Base-by-base conservation (phyloP, 1,284 basidiomycete genomes). In the Heterobasidion occidentale region DNA sequence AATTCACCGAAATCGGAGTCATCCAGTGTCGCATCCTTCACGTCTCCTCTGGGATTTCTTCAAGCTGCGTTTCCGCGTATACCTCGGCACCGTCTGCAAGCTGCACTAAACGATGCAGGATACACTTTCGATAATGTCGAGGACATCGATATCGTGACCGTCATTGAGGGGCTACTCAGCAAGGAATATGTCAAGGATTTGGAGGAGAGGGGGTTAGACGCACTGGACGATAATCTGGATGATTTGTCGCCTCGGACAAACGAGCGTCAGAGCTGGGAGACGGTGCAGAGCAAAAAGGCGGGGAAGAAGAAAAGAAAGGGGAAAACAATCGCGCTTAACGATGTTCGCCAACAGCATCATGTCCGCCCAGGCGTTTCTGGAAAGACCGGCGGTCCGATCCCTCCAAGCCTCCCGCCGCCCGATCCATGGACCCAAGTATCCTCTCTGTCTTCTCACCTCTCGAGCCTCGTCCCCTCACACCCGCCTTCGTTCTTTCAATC, bases 381-480 rank as follows among this genome's bases (percentile, higher is more conserved):
- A 20, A 49, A 55, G 34, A 38, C 20, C 34, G 35, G 50, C 36
- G 20, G 36, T 5, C 27, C 27, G 27, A 56, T 53, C 54, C 56
- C 9, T 19, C 9, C 48, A 15, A 38, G 55, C 60, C 7, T 52
- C 59, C 19, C 61, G 61, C 9, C 63, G 56, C 34, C 49, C 56
- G 85, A 88, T 65, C 78, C 82, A 14, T 90, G 88, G 88, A 84
- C 81, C 0, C 81, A 84, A 58, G 68, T 89, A n/a, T 75, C 78
- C 2, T 90, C 87, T 1, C 67, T 90, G 9, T 82, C 88, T 1
- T 72, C 80, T 0, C 78, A 83, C 56, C 71, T 90, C 14, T 72
- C 84, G 1, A 72, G 74, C 1, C 73, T 88, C 33, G 70, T 90
- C 35, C 77, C 80, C 6, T 71, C 80, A 1, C 72, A 80, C 55